Conservation (phyloP, 495 filamentous ascomycete genomes). For the Penicillium egyptiacum region DNA sequence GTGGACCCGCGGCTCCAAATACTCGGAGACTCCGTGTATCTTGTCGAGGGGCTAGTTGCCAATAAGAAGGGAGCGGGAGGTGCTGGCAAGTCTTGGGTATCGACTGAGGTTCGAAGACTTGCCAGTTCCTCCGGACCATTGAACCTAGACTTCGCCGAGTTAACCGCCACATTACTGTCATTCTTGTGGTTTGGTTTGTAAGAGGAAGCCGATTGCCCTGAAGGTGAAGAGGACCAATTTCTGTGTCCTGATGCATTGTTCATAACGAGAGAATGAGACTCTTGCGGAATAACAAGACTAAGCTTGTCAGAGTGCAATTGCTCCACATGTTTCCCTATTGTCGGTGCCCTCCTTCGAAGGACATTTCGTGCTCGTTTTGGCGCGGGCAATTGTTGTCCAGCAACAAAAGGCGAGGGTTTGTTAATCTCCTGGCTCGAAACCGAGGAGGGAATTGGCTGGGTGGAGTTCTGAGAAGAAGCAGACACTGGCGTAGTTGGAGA, state of each 20-base stretch:
- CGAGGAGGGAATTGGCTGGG: constrained; percentile 21
- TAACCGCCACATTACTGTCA: constrained; percentile 15
- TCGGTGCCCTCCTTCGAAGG: constrained; percentile 44
- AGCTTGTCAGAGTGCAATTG: constrained; percentile 33
- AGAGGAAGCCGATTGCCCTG: constrained; percentile 11
- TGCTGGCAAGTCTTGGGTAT: constrained; percentile 62
- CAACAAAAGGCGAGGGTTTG: constrained; percentile 13
- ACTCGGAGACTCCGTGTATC: constrained; percentile 89
- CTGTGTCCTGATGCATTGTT: constrained; percentile 7
- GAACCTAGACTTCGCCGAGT: constrained; percentile 14
- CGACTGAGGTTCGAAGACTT: constrained; percentile 44
- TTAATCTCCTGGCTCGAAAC: constrained; percentile 22
- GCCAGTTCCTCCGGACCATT: constrained; percentile 43
- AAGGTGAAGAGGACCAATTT: constrained; percentile 6
- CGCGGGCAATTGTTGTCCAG: constrained; percentile 15
- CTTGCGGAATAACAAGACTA: constrained; percentile 39
- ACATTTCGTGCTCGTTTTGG: constrained; percentile 41
- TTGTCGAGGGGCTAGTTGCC: constrained; percentile 85
- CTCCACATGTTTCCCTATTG: constrained; percentile 39
- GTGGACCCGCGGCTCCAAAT: constrained; percentile 88
- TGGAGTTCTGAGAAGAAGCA: constrained; percentile 18
- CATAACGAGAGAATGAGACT: constrained; percentile 12
- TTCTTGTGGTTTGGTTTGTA: constrained; percentile 17
- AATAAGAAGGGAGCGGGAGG: constrained; percentile 66
- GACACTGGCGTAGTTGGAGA: constrained; percentile 23